phyloP scores from a whole-genome alignment of 2,329 filamentous ascomycete genomes.

The Claviceps capensis region DNA sequence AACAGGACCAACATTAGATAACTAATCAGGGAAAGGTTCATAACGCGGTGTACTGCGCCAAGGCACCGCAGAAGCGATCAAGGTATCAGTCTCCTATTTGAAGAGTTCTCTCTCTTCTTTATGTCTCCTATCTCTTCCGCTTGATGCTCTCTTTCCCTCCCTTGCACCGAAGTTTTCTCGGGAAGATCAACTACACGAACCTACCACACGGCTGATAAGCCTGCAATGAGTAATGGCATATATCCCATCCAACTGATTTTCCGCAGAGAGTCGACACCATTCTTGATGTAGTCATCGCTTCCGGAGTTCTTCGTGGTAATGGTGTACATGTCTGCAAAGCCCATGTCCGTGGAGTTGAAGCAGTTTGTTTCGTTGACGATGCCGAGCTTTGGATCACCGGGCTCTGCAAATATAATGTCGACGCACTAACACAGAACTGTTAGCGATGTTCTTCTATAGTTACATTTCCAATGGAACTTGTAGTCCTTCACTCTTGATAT shows the following conservation, averaged over 20 bases:
- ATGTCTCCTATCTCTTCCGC: too few relatives aligned
- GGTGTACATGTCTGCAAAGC: slow-evolving; percentile 66
- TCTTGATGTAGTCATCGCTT: slow-evolving; percentile 17
- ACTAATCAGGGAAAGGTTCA: not conserved
- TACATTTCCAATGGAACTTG: not conserved
- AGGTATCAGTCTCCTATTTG: not conserved
- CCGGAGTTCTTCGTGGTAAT: slow-evolving; percentile 36
- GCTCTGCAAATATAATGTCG: slow-evolving; percentile 82
- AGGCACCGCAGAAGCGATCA: not conserved
- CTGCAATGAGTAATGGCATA: slow-evolving; percentile 25
- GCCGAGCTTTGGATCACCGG: slow-evolving; percentile 49
- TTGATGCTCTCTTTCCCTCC: not conserved
- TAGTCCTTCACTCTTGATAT: too few relatives aligned
- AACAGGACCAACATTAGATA: not conserved
- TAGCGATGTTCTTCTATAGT: not conserved
- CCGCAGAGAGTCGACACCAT: slow-evolving; percentile 13
- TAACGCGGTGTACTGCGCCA: not conserved
- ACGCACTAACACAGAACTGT: slow-evolving; percentile 52
- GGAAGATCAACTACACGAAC: not conserved
- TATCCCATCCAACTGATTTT: slow-evolving; percentile 23
- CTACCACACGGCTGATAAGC: slow-evolving; percentile 26
- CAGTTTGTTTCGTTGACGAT: slow-evolving; percentile 73
- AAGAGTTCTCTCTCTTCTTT: not conserved
- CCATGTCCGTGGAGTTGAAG: slow-evolving; percentile 70
- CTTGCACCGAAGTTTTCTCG: not conserved